Evolutionary conservation across 176 grass and related monocot species (phyloP).

Genomic region (Oryza meridionalis): DNA sequence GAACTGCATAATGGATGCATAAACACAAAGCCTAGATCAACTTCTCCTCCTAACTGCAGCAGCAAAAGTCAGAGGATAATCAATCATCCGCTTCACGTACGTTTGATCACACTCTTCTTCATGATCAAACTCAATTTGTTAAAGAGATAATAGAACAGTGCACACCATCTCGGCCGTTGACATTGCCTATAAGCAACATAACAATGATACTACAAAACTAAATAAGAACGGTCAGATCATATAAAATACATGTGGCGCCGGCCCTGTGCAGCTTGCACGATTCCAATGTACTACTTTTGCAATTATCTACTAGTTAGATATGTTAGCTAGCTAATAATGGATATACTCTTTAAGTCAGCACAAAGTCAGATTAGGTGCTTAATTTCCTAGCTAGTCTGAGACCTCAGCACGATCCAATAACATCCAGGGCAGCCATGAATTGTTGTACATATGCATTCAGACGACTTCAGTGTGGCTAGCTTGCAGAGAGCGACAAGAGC

Average conservation of each 20-base stretch:
- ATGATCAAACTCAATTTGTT: neutral
- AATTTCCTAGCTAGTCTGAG: neutral
- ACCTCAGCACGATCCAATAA: slow-evolving; percentile 8
- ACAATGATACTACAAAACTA: neutral
- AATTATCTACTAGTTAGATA: neutral
- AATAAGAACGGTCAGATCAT: slow-evolving; percentile 28
- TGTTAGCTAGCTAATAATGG: neutral
- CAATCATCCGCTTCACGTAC: slow-evolving; percentile 14
- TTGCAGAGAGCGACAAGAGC: neutral
- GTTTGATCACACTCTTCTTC: neutral
- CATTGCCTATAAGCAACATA: slow-evolving; percentile 15
- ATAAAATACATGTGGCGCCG: neutral
- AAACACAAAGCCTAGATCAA: neutral
- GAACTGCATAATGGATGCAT: neutral
- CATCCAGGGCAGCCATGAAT: neutral
- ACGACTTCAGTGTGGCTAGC: slow-evolving; percentile 11
- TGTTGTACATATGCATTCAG: slow-evolving; percentile 5
- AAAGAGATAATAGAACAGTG: neutral
- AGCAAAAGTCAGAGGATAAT: neutral
- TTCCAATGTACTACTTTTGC: neutral
- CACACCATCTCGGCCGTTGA: slow-evolving; percentile 12
- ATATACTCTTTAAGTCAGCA: neutral
- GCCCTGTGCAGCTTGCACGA: neutral
- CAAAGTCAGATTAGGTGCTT: slow-evolving; percentile 21
- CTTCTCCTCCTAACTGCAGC: neutral